Evolutionary conservation across 148 eudicot genomes (phyloP).

Genomic region (Pouteria glomerata): DNA sequence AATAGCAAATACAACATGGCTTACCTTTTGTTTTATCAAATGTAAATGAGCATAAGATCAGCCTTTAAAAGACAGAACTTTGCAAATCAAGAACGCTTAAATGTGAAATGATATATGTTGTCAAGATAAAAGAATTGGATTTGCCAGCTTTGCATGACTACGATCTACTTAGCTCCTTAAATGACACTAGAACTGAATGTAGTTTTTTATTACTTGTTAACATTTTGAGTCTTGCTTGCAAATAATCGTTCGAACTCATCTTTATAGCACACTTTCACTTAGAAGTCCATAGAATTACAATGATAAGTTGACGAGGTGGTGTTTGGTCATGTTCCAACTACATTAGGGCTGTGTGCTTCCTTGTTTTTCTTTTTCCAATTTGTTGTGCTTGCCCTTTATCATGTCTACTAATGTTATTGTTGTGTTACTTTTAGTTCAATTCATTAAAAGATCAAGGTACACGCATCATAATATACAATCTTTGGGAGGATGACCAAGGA

Average conservation of each 20-base stretch:
- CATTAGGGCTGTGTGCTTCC: too few species aligned
- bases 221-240: neutral
- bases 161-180: neutral
- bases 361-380: neutral
- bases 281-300: neutral
- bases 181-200: neutral
- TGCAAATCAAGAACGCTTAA: neutral
- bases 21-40: neutral
- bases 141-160: neutral
- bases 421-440: slow-evolving; percentile 35
- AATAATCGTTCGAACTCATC: too few species aligned
- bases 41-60: neutral
- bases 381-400: neutral
- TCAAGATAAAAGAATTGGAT: neutral
- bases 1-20: neutral
- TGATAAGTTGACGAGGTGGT: neutral
- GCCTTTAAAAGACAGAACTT: neutral
- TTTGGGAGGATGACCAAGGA: slow-evolving; percentile 74
- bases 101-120: neutral
- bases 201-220: neutral
- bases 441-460: slow-evolving; percentile 53
- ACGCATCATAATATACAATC: slow-evolving; percentile 57
- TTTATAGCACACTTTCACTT: too few species aligned
- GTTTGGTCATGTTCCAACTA: neutral
- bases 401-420: neutral